phyloP scores from a whole-genome alignment of 2,329 filamentous ascomycete genomes.

The Paecilomyces dactylethromorphus region DNA sequence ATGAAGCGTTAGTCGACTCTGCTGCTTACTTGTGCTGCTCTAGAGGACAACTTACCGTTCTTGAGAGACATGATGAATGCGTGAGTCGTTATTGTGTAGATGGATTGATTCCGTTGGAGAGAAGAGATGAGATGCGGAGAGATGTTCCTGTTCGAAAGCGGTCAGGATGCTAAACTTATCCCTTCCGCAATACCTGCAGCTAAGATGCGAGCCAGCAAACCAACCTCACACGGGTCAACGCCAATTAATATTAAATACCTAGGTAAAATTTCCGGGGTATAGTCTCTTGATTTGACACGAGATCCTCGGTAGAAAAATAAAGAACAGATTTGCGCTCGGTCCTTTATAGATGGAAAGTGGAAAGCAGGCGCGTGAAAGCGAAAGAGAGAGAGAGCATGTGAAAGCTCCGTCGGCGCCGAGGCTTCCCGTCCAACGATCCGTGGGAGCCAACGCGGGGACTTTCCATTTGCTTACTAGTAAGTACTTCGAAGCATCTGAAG shows the following conservation, averaged over 20 bases:
- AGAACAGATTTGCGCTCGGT: not conserved
- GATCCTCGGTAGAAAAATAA: not conserved
- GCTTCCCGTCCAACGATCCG: slow-evolving; percentile 4
- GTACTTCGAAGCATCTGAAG: too few species aligned
- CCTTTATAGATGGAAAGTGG: slow-evolving; percentile 15
- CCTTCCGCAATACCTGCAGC: not conserved
- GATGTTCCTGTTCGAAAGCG: not conserved
- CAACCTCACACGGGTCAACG: not conserved
- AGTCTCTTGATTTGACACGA: not conserved
- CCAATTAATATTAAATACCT: not conserved
- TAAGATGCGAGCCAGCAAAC: not conserved
- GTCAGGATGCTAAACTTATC: not conserved
- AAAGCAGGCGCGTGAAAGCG: slow-evolving; percentile 6
- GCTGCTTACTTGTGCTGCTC: not conserved
- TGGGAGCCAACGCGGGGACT: not conserved
- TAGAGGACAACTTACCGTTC: slow-evolving; percentile 51
- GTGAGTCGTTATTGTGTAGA: not conserved
- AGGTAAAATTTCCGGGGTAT: not conserved
- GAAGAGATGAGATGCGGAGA: slow-evolving; percentile 4
- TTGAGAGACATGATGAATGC: slow-evolving; percentile 60
- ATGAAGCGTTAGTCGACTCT: not conserved
- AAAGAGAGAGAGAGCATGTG: slow-evolving; percentile 14
- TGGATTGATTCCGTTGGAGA: slow-evolving; percentile 2
- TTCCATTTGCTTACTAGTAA: too few species aligned
- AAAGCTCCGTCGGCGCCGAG: slow-evolving; percentile 14